Base-by-base conservation (phyloP, 352 stramenopile genomes). In the Phytopythium litorale region DNA sequence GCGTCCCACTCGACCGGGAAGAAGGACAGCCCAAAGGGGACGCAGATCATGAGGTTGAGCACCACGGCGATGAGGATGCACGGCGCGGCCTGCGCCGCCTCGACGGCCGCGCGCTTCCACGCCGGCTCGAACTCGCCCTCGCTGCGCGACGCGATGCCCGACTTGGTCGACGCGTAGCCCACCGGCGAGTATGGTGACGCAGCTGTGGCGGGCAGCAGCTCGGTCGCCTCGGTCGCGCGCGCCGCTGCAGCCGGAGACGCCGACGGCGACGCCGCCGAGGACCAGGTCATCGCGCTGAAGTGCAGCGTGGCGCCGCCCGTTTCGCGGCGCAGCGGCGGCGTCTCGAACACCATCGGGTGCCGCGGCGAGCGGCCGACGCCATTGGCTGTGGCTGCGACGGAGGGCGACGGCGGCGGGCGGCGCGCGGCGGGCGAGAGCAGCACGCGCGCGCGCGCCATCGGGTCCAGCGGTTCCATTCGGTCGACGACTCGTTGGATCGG, bases 41-140 rank as follows among this genome's bases (percentile, higher is more conserved):
- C 84, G 63, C 78, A 93, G 60, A 95, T 90, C 86, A 95, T 95
- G 43, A 95, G 75, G 67, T 95, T 91, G 37, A 95, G 72, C 30
- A 89, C 62, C 50, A 88, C 81, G 32, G 81, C 86, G 57, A 95
- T 92, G 33, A 78, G 43, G 11, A 95, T 72, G 49, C 73, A 86
- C 0, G 84, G 81, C 28, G 66, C 56, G 11, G 78, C 76, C 30
- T 87, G 76, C 28, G 70, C 51, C 7, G 67, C 68, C 13, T 84
- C 71, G 9, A 65, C 72, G 4, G 72, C 56, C 12, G 40, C 37
- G 33, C 54, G 55, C 16, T 68, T 63, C 71, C 73, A 87, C 49
- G 45, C 21, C 52, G 63, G 60, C 56, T 54, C 63, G 64, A 32
- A 45, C 51, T 43, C 35, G 72, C 58, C 46, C 42, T 58, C 37